phyloP scores from a whole-genome alignment of 441 rosid species.

The Rhodomyrtus psidioides region DNA sequence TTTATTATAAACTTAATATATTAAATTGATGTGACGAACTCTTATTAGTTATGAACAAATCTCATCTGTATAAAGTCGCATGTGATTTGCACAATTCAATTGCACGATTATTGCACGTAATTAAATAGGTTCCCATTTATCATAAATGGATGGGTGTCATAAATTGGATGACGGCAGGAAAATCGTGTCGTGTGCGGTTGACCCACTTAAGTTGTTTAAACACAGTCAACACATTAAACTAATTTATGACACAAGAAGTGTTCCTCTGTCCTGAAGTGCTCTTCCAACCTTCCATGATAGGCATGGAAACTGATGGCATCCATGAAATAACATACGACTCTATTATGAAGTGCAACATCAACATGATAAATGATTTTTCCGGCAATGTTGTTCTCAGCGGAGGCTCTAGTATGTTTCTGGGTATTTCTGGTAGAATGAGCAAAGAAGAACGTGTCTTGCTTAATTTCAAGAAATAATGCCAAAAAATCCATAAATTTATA shows the following conservation, averaged over 20 bases:
- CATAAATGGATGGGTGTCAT: too few relatives aligned
- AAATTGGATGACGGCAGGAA: too few relatives aligned
- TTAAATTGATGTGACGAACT: not conserved
- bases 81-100: not conserved
- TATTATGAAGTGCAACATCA: conserved; percentile 65
- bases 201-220: too few relatives aligned
- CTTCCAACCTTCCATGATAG: conserved; percentile 65
- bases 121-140: too few relatives aligned
- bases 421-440: conserved; percentile 56
- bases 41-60: not conserved
- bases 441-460: conserved; percentile 19
- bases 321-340: conserved; percentile 61
- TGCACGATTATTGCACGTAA: conserved; percentile 22
- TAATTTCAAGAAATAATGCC: not conserved
- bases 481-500: not conserved
- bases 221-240: too few relatives aligned
- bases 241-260: too few relatives aligned
- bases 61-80: not conserved
- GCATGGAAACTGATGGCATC: conserved; percentile 71
- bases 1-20: not conserved
- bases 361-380: conserved; percentile 47
- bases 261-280: conserved; percentile 69
- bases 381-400: conserved; percentile 53
- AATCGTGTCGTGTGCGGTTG: too few relatives aligned
- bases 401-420: conserved; percentile 54